A percentile compares a stretch with the other conserved stretches of the same genome.
Evolutionary conservation across 2,329 filamentous ascomycete genomes (phyloP).

Genomic region (Botrytis fabae): DNA sequence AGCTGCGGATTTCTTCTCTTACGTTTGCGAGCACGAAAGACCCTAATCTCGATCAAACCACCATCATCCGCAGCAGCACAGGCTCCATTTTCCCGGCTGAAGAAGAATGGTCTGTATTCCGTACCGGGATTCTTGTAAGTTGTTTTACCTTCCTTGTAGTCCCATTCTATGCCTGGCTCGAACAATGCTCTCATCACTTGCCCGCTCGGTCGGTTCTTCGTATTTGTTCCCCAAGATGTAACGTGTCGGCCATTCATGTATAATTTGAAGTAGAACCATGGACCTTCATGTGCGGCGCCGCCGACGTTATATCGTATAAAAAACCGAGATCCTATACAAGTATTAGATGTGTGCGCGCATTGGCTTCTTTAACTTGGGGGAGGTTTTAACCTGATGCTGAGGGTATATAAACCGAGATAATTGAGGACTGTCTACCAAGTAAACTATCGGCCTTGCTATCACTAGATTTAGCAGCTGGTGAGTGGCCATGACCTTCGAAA

Average conservation of each 20-base stretch:
- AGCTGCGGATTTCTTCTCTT: slow-evolving; percentile 47
- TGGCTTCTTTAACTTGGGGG: neutral
- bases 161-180: slow-evolving; percentile 48
- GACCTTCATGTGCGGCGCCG: slow-evolving; percentile 38
- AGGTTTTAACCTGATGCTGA: slow-evolving; percentile 50
- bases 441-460: slow-evolving; percentile 38
- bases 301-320: slow-evolving; percentile 51
- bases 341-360: slow-evolving; percentile 17
- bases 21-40: slow-evolving; percentile 53
- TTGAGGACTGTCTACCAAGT: slow-evolving; percentile 42
- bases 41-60: slow-evolving; percentile 55
- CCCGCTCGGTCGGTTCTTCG: slow-evolving; percentile 42
- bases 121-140: slow-evolving; percentile 44
- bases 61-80: slow-evolving; percentile 51
- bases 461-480: slow-evolving; percentile 26
- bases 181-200: slow-evolving; percentile 51
- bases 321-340: slow-evolving; percentile 51
- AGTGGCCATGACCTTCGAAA: slow-evolving; percentile 3
- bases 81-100: slow-evolving; percentile 39
- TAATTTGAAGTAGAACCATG: slow-evolving; percentile 56
- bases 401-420: slow-evolving; percentile 57
- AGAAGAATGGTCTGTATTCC: slow-evolving; percentile 55
- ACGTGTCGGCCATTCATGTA: slow-evolving; percentile 54
- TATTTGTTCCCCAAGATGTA: slow-evolving; percentile 54
- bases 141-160: slow-evolving; percentile 44